Evolutionary conservation across 495 filamentous ascomycete species (phyloP), one percentile per base, ranked within the genome.

Genomic region (Zalerion maritima): DNA sequence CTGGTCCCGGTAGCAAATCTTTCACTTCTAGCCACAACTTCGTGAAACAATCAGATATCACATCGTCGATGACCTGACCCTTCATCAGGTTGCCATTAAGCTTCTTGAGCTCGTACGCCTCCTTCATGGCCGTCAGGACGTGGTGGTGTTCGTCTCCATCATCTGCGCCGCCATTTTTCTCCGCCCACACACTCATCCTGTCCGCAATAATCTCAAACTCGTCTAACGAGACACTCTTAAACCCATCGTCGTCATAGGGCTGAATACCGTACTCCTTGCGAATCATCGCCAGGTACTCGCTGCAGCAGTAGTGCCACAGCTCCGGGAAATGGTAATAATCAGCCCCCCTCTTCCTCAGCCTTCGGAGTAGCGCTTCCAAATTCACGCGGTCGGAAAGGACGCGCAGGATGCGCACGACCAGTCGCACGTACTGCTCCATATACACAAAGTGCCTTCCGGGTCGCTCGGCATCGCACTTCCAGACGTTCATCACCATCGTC

Each of bases 361-460:
- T 71, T 22, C 79, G 81, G 1, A 84, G 68, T 3, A 99, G 54
- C 21, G 71, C 67, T 43, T 94, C 89, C 26, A 99, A 62, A 41
- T 70, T 89, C 7, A 63, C 42, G 12, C 78, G 71, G 42, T 99
- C 89, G 29, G 78, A 73, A 19, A 85, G 60, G 28, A 80, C 64
- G 28, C 72, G 69, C 10, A 94, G 66, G 7, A 99, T 60, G 21
- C 59, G 52, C 18, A 78, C 65, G 46, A 93, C 78, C 39, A 85
- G 87, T 21, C 73, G 67, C 4, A 84, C 80, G 49, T 99, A 99
- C 32, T 78, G 77, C 26, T 78, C 73, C 10, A 82, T 94, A 54
- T 92, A 99, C 20, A 94, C 81, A 43, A 89, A 89, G 45, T 96
- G 91, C 23, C 89, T 64, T 0, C 89, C 89, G 4, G 84, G 74